phyloP scores from a whole-genome alignment of 2,329 filamentous ascomycete species.

The Rhynchosporium agropyri region DNA sequence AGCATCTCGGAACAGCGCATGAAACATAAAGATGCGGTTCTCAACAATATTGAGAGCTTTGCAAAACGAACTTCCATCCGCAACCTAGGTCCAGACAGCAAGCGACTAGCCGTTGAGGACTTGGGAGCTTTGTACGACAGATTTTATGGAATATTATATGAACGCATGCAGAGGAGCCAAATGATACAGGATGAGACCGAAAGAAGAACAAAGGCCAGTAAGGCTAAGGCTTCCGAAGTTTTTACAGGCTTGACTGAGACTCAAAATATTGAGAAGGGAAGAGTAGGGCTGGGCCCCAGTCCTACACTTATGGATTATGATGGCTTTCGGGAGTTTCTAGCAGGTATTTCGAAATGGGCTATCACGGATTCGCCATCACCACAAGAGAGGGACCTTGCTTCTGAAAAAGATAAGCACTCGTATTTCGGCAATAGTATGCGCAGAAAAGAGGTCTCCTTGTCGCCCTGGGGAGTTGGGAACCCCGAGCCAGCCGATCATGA shows the following conservation, averaged over 20 bases:
- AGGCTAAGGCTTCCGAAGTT: slow-evolving; percentile 53
- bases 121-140: slow-evolving; percentile 89
- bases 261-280: slow-evolving; percentile 73
- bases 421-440: slow-evolving; percentile 62
- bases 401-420: slow-evolving; percentile 58
- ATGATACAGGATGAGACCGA: slow-evolving; percentile 77
- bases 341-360: slow-evolving; percentile 89
- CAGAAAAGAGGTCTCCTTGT: slow-evolving; percentile 38
- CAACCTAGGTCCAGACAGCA: slow-evolving; percentile 94
- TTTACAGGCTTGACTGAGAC: slow-evolving; percentile 45
- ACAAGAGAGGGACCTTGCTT: slow-evolving; percentile 50
- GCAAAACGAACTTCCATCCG: slow-evolving; percentile 95
- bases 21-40: slow-evolving; percentile 91
- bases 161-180: slow-evolving; percentile 80
- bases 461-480: slow-evolving; percentile 58
- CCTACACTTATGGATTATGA: slow-evolving; percentile 97
- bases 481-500: slow-evolving; percentile 87
- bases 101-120: slow-evolving; percentile 82
- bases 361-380: slow-evolving; percentile 79
- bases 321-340: slow-evolving; percentile 91
- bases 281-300: slow-evolving; percentile 86
- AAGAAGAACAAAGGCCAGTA: slow-evolving; percentile 64
- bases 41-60: slow-evolving; percentile 96
- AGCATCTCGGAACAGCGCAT: slow-evolving; percentile 86
- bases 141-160: slow-evolving; percentile 90